A percentile compares a stretch with the other conserved stretches of the same genome.
phyloP scores from a whole-genome alignment of 257 asterid genomes.

The Henckelia pumila region DNA sequence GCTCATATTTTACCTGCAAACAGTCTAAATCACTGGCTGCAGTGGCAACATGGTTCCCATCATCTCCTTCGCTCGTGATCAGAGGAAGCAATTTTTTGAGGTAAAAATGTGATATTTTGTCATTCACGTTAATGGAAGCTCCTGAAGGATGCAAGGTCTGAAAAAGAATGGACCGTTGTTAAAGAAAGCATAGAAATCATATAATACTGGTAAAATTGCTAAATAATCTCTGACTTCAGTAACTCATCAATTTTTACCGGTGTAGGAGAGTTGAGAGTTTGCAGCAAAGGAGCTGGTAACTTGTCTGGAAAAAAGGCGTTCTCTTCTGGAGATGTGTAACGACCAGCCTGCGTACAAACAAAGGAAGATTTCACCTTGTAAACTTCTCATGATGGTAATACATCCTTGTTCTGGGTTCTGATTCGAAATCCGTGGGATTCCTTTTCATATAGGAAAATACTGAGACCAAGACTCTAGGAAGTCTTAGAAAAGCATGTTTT shows the following conservation, averaged over 20 bases:
- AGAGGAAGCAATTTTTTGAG: slow-evolving; percentile 54
- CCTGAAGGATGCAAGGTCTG: slow-evolving; percentile 71
- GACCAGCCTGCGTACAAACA: slow-evolving; percentile 53
- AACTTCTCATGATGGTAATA: neutral
- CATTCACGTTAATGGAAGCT: slow-evolving; percentile 61
- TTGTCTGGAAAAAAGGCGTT: slow-evolving; percentile 64
- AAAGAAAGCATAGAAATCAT: neutral
- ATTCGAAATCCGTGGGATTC: neutral
- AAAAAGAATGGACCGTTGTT: neutral
- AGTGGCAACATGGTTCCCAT: slow-evolving; percentile 46
- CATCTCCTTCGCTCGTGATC: slow-evolving; percentile 46
- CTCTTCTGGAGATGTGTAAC: slow-evolving; percentile 68
- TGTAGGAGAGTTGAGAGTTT: slow-evolving; percentile 26
- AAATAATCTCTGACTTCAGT: neutral
- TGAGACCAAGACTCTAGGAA: neutral
- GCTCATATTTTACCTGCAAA: slow-evolving; percentile 58
- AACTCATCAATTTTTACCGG: slow-evolving; percentile 31
- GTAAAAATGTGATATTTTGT: slow-evolving; percentile 55
- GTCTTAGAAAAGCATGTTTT: neutral
- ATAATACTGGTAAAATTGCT: neutral
- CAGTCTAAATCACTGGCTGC: slow-evolving; percentile 64
- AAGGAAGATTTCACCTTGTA: neutral
- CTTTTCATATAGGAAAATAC: no score
- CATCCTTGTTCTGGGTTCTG: neutral
- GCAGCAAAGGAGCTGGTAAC: slow-evolving; percentile 45